A percentile compares a stretch with the other conserved stretches of the same genome.
Conservation (phyloP, 495 filamentous ascomycete species). For the Aspergillus kassunensis region DNA sequence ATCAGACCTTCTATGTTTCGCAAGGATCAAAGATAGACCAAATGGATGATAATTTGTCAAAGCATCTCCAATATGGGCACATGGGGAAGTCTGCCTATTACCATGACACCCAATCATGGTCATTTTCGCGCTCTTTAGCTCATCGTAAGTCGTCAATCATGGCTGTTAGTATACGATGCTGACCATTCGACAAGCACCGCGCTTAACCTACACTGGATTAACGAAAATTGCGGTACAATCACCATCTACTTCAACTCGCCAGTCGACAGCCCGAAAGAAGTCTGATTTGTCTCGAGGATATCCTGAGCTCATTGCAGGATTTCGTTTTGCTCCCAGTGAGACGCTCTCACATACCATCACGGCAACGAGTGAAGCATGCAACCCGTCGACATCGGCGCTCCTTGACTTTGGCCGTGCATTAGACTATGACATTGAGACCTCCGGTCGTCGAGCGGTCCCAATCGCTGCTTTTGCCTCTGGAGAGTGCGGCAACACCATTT, state of each 20-base stretch:
- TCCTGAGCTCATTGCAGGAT: conserved; percentile 38
- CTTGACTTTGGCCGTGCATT: conserved; percentile 43
- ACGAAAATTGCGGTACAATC: conserved; percentile 29
- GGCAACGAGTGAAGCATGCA: conserved; percentile 26
- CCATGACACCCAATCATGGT: conserved; percentile 51
- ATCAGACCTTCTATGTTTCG: conserved; percentile 22
- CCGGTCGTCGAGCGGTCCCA: conserved; percentile 30
- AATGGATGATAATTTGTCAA: conserved; percentile 56
- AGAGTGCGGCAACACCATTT: conserved; percentile 38
- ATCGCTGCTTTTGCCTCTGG: conserved; percentile 44
- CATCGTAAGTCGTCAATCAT: conserved; percentile 20
- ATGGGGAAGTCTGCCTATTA: conserved; percentile 56
- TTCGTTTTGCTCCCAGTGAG: conserved; percentile 29
- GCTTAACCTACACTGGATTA: conserved; percentile 31
- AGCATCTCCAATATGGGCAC: conserved; percentile 64
- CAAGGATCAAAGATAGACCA: conserved; percentile 42
- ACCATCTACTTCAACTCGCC: conserved; percentile 13
- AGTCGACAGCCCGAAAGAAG: conserved; percentile 16
- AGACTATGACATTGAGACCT: conserved; percentile 25
- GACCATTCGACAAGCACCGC: conserved; percentile 20
- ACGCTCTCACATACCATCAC: conserved; percentile 29
- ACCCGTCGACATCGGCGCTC: conserved; percentile 38
- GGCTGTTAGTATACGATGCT: conserved; percentile 9
- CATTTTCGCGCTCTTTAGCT: conserved; percentile 44
- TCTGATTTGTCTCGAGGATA: conserved; percentile 25